These are phyloP conservation scores for Austroboletus niveus DNA, from an alignment of 1,284 basidiomycete species.

Conservation along the genomic window DNA sequence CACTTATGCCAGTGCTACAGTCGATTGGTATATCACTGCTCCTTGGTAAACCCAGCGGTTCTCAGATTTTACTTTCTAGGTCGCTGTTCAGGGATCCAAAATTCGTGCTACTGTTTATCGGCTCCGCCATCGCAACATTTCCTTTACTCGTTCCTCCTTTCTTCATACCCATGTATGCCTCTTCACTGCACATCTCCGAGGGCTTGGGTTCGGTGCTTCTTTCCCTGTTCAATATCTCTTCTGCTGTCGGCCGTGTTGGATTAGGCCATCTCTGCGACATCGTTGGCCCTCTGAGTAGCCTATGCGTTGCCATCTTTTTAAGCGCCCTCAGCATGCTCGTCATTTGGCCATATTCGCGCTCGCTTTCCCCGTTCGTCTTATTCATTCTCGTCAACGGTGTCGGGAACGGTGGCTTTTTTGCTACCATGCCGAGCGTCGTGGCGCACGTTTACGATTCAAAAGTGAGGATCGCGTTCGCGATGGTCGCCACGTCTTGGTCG, in stretches of 20 bases:
- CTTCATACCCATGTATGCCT: constrained; percentile 29
- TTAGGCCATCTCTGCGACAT: constrained; percentile 30
- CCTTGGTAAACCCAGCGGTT: not conserved
- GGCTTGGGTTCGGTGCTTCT: constrained; percentile 28
- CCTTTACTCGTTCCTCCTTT: constrained; percentile 33
- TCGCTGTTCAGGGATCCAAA: constrained; percentile 33
- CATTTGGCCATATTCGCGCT: constrained; percentile 34
- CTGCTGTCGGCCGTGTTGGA: constrained; percentile 31
- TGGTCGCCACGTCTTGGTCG: constrained; percentile 34
- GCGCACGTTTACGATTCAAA: constrained; percentile 29
- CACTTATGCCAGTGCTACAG: not conserved
- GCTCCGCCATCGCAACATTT: constrained; percentile 34
- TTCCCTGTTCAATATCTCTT: constrained; percentile 34
- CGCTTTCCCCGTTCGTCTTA: constrained; percentile 29
- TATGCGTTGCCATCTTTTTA: constrained; percentile 26
- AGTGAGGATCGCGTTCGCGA: constrained; percentile 29
- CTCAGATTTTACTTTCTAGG: constrained; percentile 17
- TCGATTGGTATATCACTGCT: not conserved
- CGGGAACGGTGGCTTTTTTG: constrained; percentile 36
- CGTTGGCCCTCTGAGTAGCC: constrained; percentile 32
- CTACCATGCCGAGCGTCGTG: constrained; percentile 35
- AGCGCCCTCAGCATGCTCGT: constrained; percentile 32
- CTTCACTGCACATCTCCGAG: constrained; percentile 28
- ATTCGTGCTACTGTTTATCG: constrained; percentile 34
- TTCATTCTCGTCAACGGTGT: constrained; percentile 32